phyloP scores from a whole-genome alignment of 163 green algal genomes.

The Scenedesmus sp. region DNA sequence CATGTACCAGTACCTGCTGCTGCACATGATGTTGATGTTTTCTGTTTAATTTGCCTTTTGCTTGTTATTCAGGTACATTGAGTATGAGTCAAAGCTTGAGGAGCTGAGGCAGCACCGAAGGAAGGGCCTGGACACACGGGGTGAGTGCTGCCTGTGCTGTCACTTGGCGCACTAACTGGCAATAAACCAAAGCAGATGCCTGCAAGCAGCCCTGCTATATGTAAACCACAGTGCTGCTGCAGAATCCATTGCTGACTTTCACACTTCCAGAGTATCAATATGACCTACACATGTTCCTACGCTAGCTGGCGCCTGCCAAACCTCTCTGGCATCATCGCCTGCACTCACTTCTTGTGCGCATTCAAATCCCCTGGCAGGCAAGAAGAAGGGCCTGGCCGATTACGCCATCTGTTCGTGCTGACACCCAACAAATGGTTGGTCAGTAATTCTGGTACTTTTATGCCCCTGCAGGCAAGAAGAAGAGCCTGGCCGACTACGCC shows the following conservation, averaged over 20 bases:
- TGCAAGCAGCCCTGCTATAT: too few species aligned
- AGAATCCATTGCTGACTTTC: too few species aligned
- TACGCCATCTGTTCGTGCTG: constrained; percentile 58
- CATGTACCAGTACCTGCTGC: too few species aligned
- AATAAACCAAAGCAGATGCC: too few species aligned
- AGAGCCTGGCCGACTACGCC: constrained; percentile 73
- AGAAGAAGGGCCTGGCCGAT: constrained; percentile 78
- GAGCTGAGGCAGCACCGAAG: constrained; percentile 79
- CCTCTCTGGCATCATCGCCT: too few species aligned
- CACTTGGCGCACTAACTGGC: not conserved
- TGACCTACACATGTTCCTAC: too few species aligned
- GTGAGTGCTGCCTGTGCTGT: not conserved
- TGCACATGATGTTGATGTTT: not conserved
- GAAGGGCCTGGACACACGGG: constrained; percentile 39
- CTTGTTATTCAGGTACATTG: constrained; percentile 77
- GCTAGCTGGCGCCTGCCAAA: too few species aligned
- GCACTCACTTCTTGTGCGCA: too few species aligned
- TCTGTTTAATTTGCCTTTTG: not conserved
- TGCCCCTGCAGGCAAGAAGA: constrained; percentile 60
- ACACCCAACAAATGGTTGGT: too few species aligned
- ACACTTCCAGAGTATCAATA: too few species aligned
- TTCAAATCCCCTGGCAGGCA: not conserved
- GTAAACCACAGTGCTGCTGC: too few species aligned
- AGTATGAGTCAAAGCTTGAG: constrained; percentile 90
- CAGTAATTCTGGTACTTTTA: too few species aligned